These are phyloP conservation scores for Pleurotus giganteus DNA, from an alignment of 768 basidiomycete genomes.

Conservation along the genomic window DNA sequence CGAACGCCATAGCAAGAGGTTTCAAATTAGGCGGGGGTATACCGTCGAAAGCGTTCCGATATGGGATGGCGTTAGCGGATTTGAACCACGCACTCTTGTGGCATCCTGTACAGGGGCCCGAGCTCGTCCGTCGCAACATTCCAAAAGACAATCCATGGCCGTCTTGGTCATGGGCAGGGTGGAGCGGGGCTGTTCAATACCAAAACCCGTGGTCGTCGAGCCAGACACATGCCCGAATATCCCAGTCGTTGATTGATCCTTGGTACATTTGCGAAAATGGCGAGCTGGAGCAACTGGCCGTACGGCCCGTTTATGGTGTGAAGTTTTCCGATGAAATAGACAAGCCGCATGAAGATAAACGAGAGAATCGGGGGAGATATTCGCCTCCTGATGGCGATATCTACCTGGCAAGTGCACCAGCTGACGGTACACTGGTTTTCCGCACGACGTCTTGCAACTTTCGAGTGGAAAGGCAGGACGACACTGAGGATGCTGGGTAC, in stretches of 20 bases:
- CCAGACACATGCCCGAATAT: neutral
- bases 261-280: neutral
- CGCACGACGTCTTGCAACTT: neutral
- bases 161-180: slow-evolving; percentile 2
- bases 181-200: slow-evolving; percentile 1
- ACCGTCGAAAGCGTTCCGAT: neutral
- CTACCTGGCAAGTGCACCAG: neutral
- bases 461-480: neutral
- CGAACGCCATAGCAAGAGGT: slow-evolving; percentile 4
- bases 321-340: slow-evolving; percentile 2
- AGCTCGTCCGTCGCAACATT: neutral
- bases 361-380: neutral
- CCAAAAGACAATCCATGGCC: neutral
- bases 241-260: neutral
- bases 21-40: slow-evolving; percentile 1
- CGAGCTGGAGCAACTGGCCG: neutral
- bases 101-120: neutral
- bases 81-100: neutral
- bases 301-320: neutral
- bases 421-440: neutral
- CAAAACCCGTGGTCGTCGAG: neutral
- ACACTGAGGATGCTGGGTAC: neutral
- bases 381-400: neutral
- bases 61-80: neutral
- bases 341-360: no score